Evolutionary conservation across 2,329 filamentous ascomycete species (phyloP), one percentile per base, ranked within the genome.

Genomic region (Thermomyces lanuginosus): DNA sequence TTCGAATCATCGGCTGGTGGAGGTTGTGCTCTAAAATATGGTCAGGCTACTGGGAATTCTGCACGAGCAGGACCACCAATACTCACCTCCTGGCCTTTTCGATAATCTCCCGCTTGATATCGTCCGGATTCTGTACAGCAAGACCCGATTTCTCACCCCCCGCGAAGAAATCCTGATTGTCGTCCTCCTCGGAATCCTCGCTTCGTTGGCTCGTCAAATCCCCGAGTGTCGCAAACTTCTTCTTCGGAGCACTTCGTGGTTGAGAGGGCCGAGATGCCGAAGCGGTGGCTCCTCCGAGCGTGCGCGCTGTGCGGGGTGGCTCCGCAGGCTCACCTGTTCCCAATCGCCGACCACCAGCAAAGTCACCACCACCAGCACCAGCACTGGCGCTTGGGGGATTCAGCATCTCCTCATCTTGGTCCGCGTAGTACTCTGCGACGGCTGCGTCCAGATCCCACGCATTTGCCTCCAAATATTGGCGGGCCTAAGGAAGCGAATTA

Each of bases 101-200:
- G 12, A 63, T 44, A 27, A 63, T 63, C 40, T 58, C 60, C 43
- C 53, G 56, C 49, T 56, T 66, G 45, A 53, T 48, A 31, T 67
- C 61, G 42, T 66, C 63, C 2, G 71, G 71, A 40, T 75, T 72
- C 45, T 75, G 67, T 30, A 76, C 71, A 5, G 71, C 71, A 14
- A 76, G 53, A n/a, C 69, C 71, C 8, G 70, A 75, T 51, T 76
- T 76, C 48, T 74, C 71, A 23, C 71, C 71, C 24, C 71, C 71
- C 11, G 71, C 64, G 42, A 72, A 76, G 36, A 74, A 58, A 44
- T 75, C 68, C 27, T 60, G 60, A 13, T 55, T 54, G 32, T 61
- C 60, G 26, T 67, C 60, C 33, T 68, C 61, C 8, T 69, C 61
- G 5, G 69, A 58, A 9, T 56, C 52, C 3, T 47, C 46, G 26